These are phyloP conservation scores for Scutellaria barbata DNA, from an alignment of 257 asterid species.

Conservation along the genomic window DNA sequence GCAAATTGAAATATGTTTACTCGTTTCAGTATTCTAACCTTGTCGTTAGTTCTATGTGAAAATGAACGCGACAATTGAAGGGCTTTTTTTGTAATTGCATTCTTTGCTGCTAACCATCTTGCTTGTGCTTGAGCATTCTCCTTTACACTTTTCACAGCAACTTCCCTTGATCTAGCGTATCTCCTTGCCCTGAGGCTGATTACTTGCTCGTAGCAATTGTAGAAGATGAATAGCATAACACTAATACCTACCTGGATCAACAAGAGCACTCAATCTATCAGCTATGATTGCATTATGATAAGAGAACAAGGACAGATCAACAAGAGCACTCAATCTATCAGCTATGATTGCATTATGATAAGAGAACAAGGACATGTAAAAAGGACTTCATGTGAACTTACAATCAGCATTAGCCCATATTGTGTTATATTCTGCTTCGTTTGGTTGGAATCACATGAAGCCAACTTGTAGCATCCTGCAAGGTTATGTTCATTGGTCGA, in stretches of 20 bases:
- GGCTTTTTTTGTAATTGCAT: slow-evolving; percentile 63
- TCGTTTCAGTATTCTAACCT: slow-evolving; percentile 40
- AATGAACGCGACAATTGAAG: slow-evolving; percentile 60
- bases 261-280: not conserved
- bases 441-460: slow-evolving; percentile 65
- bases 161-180: slow-evolving; percentile 82
- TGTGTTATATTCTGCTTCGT: slow-evolving; percentile 70
- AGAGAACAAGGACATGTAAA: too few species aligned
- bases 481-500: slow-evolving; percentile 20
- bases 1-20: slow-evolving; percentile 30
- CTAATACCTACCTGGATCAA: slow-evolving; percentile 63
- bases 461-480: slow-evolving; percentile 76
- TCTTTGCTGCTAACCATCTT: slow-evolving; percentile 74
- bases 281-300: not conserved
- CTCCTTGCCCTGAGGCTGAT: slow-evolving; percentile 62
- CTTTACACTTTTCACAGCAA: slow-evolving; percentile 72
- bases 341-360: not conserved
- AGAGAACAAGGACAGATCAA: too few species aligned
- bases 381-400: slow-evolving; percentile 43
- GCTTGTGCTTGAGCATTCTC: slow-evolving; percentile 74
- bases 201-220: slow-evolving; percentile 74
- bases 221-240: slow-evolving; percentile 62
- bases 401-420: slow-evolving; percentile 79
- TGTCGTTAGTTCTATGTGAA: slow-evolving; percentile 43
- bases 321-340: not conserved